Conservation (phyloP, 1,139 yeast genomes). For the Lodderomyces jiufengensis region DNA sequence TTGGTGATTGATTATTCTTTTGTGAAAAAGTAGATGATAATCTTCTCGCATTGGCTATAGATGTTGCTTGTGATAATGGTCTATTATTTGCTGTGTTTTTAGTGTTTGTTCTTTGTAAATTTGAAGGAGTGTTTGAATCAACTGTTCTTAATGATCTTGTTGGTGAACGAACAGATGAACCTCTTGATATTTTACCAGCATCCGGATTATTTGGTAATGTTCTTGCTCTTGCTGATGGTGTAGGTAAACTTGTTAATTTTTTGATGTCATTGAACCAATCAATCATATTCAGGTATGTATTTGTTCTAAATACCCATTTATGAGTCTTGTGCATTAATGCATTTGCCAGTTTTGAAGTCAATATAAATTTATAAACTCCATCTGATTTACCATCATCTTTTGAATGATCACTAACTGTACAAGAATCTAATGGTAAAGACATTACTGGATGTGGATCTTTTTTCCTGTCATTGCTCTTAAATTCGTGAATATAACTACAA, state of each 20-base stretch:
- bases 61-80: slow-evolving; percentile 25
- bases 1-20: slow-evolving; percentile 30
- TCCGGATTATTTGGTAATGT: slow-evolving; percentile 11
- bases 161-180: slow-evolving; percentile 13
- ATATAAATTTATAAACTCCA: slow-evolving; percentile 71
- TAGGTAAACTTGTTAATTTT: slow-evolving; percentile 55
- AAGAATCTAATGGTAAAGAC: slow-evolving; percentile 79
- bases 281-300: slow-evolving; percentile 72
- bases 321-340: slow-evolving; percentile 74
- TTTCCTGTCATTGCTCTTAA: slow-evolving; percentile 77
- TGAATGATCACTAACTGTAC: slow-evolving; percentile 79
- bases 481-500: slow-evolving; percentile 84
- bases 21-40: slow-evolving; percentile 39
- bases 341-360: slow-evolving; percentile 65
- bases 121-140: slow-evolving; percentile 15
- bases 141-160: slow-evolving; percentile 24
- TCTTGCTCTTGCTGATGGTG: slow-evolving; percentile 49
- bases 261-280: slow-evolving; percentile 81
- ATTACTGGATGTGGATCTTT: slow-evolving; percentile 83
- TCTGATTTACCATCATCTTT: slow-evolving; percentile 61
- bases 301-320: slow-evolving; percentile 90
- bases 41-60: slow-evolving; percentile 25
- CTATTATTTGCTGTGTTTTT: slow-evolving; percentile 11
- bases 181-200: slow-evolving; percentile 7
- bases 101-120: slow-evolving; percentile 3